phyloP scores from a whole-genome alignment of 306 rosid species.

The Cicer judaicum region DNA sequence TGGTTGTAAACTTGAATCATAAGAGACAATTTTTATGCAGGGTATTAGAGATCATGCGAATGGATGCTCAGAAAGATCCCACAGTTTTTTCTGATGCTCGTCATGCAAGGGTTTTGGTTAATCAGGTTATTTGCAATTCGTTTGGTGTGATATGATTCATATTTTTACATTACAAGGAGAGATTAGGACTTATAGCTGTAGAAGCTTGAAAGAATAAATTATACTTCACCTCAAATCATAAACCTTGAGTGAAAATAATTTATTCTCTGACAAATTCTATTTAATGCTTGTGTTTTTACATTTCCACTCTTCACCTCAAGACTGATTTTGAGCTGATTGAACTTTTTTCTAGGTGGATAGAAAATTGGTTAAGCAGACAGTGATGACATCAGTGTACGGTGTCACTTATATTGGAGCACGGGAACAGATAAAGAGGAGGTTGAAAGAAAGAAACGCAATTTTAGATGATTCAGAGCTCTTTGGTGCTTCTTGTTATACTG shows the following conservation, averaged over 20 bases:
- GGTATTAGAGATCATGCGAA: conserved; percentile 70
- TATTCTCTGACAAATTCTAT: conserved; percentile 3
- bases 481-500: conserved; percentile 86
- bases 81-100: conserved; percentile 70
- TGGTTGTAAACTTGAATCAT: conserved; percentile 33
- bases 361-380: conserved; percentile 98
- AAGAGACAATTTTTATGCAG: conserved; percentile 54
- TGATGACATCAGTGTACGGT: conserved; percentile 99
- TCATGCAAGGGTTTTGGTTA: conserved; percentile 64
- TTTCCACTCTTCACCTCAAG: conserved; percentile 21
- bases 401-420: conserved; percentile 96
- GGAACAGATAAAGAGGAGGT: conserved; percentile 89
- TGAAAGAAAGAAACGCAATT: conserved; percentile 73
- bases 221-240: conserved; percentile 26
- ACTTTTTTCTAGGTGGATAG: conserved; percentile 73
- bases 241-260: conserved; percentile 9
- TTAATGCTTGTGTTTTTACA: conserved; percentile 13
- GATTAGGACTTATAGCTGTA: conserved; percentile 19
- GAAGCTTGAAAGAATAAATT: conserved; percentile 21
- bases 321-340: conserved; percentile 50
- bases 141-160: conserved; percentile 33
- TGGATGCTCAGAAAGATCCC: conserved; percentile 83
- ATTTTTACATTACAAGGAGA: conserved; percentile 29
- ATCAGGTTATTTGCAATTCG: conserved; percentile 66
- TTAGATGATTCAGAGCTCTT: conserved; percentile 70